phyloP scores from a whole-genome alignment of 2,329 filamentous ascomycete genomes.

The Pseudogymnoascus sp. region DNA sequence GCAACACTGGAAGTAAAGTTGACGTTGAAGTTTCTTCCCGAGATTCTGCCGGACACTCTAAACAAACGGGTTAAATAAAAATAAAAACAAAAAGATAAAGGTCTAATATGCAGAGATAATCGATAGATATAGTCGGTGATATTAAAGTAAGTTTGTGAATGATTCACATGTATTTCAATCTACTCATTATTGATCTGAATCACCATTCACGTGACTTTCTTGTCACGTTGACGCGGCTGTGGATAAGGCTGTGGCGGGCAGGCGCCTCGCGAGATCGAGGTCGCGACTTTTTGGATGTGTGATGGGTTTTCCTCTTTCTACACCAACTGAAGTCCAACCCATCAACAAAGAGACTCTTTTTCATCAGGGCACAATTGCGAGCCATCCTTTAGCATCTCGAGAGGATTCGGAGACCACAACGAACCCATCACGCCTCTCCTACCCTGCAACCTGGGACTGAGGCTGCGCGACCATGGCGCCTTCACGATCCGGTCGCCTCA shows the following conservation, averaged over 20 bases:
- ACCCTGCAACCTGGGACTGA: conserved; percentile 3
- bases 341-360: conserved; percentile 7
- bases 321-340: conserved; percentile 12
- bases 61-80: neutral
- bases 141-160: neutral
- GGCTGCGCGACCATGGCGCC: conserved; percentile 44
- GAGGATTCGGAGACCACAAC: conserved; percentile 12
- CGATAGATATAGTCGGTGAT: neutral
- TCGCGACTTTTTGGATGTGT: conserved; percentile 5
- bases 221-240: conserved; percentile 7
- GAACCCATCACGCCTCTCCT: conserved; percentile 10
- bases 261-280: conserved; percentile 4
- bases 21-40: conserved; percentile 5
- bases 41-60: neutral
- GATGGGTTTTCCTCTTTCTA: neutral
- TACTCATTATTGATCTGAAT: neutral
- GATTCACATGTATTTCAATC: neutral
- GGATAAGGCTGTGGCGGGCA: neutral
- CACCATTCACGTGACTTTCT: neutral
- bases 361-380: conserved; percentile 11
- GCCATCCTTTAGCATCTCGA: neutral
- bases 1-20: conserved; percentile 2
- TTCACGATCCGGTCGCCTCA: conserved; percentile 42
- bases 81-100: neutral
- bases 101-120: neutral